phyloP scores from a whole-genome alignment of 352 stramenopile species.

The Phytophthora tubulina region DNA sequence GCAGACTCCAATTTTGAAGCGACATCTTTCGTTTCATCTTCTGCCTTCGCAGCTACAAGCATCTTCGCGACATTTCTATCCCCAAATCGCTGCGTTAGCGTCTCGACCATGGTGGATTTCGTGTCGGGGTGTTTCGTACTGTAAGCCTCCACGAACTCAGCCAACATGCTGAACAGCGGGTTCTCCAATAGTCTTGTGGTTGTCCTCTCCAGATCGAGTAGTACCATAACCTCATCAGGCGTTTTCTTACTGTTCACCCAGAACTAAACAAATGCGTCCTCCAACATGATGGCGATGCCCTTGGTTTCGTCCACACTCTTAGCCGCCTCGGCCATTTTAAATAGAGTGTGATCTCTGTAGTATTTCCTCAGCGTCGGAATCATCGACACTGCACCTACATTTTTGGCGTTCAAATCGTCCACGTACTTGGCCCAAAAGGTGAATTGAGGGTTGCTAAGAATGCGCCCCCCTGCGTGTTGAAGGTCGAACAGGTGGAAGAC shows the following conservation, averaged over 20 bases:
- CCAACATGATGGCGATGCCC: background rate
- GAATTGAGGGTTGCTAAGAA: background rate
- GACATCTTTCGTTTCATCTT: background rate
- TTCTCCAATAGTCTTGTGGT: background rate
- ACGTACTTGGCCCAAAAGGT: background rate
- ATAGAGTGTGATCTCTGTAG: background rate
- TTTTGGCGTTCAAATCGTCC: background rate
- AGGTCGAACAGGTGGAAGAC: no score
- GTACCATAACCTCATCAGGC: background rate
- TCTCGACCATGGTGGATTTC: background rate
- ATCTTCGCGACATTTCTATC: background rate
- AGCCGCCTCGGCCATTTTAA: background rate
- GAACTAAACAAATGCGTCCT: background rate
- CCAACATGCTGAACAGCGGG: background rate
- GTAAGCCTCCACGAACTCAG: background rate
- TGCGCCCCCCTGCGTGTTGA: no score
- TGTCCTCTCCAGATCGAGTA: background rate
- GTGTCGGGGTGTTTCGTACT: background rate
- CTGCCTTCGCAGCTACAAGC: background rate
- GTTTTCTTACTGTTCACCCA: background rate
- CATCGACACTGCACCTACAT: background rate
- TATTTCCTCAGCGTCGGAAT: background rate
- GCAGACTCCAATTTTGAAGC: background rate
- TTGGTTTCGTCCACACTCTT: background rate
- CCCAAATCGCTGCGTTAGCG: background rate